Percentiles rank a stretch among this genome's conserved stretches.
Evolutionary conservation across 2,329 filamentous ascomycete genomes (phyloP).

Genomic region (Emergomyces africanus): DNA sequence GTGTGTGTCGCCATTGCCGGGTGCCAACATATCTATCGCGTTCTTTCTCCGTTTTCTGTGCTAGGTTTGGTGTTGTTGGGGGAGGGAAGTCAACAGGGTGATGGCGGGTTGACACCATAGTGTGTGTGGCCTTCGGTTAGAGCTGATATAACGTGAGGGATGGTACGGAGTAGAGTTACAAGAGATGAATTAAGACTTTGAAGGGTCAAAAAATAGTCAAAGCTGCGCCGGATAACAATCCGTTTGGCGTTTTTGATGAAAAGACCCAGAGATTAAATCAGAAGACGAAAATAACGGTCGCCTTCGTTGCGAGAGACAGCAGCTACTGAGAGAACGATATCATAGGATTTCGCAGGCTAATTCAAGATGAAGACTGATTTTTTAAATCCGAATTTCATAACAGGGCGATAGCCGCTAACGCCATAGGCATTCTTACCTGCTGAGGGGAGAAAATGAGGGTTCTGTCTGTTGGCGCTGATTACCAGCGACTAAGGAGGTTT

Average conservation of each 20-base stretch:
- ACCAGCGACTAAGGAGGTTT: too few relatives aligned
- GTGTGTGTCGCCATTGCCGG: conserved; percentile 43
- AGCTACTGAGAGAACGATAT: neutral
- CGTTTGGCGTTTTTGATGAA: neutral
- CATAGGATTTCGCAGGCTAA: neutral
- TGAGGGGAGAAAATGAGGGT: too few relatives aligned
- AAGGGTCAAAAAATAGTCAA: neutral
- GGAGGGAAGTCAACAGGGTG: conserved; percentile 40
- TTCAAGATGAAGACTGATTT: neutral
- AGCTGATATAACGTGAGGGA: neutral
- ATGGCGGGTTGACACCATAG: conserved; percentile 45
- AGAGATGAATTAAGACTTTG: neutral
- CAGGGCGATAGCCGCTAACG: too few relatives aligned
- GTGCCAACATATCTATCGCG: conserved; percentile 14
- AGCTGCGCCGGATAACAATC: neutral
- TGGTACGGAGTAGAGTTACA: neutral
- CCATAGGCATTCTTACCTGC: too few relatives aligned
- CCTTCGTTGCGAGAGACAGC: neutral
- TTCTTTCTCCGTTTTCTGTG: conserved; percentile 15
- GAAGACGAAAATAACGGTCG: neutral
- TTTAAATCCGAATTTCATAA: neutral
- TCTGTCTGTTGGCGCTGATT: too few relatives aligned
- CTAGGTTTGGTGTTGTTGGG: conserved; percentile 16
- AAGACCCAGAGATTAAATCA: neutral
- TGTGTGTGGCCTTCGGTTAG: conserved; percentile 2